Evolutionary conservation across 1,284 basidiomycete genomes (phyloP).

Genomic region (Cryptococcus sp.): DNA sequence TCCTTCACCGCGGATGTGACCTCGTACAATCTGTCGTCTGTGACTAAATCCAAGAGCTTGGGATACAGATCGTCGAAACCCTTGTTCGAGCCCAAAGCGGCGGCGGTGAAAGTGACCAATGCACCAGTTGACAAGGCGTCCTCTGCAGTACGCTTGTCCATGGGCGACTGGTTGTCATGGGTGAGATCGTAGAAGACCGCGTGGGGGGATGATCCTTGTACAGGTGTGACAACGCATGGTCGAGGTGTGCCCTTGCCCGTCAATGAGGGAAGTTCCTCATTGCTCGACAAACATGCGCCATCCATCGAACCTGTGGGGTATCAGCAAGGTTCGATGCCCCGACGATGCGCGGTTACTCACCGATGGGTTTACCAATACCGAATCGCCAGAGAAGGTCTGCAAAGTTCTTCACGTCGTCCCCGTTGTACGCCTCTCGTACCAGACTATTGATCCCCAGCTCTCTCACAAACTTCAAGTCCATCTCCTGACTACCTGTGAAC

Average conservation of each 20-base stretch:
- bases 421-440: slow-evolving; percentile 89
- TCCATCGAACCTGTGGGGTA: slow-evolving; percentile 78
- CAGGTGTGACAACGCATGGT: slow-evolving; percentile 70
- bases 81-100: slow-evolving; percentile 86
- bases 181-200: slow-evolving; percentile 91
- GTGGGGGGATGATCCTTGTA: slow-evolving; percentile 82
- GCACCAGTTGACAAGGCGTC: slow-evolving; percentile 90
- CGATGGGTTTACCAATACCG: slow-evolving; percentile 87
- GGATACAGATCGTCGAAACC: slow-evolving; percentile 97
- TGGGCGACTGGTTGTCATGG: slow-evolving; percentile 90
- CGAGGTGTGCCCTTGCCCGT: slow-evolving; percentile 75
- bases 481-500: slow-evolving; percentile 94
- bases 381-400: slow-evolving; percentile 81
- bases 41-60: slow-evolving; percentile 80
- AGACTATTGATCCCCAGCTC: slow-evolving; percentile 87
- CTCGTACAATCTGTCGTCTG: slow-evolving; percentile 77
- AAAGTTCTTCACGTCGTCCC: slow-evolving; percentile 80
- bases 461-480: slow-evolving; percentile 86
- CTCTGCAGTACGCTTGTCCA: slow-evolving; percentile 85
- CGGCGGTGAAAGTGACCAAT: slow-evolving; percentile 80
- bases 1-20: slow-evolving; percentile 56
- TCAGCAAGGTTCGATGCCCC: not conserved
- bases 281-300: slow-evolving; percentile 71
- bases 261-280: slow-evolving; percentile 69
- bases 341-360: slow-evolving; percentile 53